Evolutionary conservation across 108 stramenopile genomes (phyloP).

Genomic region (Skeletonema costatum): DNA sequence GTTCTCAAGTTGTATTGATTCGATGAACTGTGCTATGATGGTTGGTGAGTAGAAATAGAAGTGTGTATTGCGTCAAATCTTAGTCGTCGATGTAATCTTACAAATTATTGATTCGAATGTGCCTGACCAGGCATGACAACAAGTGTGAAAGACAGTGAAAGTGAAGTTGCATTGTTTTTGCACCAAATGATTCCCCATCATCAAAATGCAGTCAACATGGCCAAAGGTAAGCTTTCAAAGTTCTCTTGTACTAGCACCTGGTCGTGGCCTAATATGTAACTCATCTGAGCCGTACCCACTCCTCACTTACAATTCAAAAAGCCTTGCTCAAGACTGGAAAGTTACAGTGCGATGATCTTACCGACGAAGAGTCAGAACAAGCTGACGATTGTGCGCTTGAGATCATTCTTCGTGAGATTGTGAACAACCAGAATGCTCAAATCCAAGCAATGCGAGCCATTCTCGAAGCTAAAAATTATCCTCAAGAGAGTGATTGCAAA

Average conservation of each 20-base stretch:
- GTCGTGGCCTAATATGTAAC: not conserved
- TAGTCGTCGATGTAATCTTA: not conserved
- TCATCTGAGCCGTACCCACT: not conserved
- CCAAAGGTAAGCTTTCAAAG: slow-evolving; percentile 46
- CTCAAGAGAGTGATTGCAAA: slow-evolving; percentile 48
- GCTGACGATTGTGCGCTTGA: slow-evolving; percentile 52
- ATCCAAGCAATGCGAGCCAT: slow-evolving; percentile 76
- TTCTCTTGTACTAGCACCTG: not conserved
- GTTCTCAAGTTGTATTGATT: slow-evolving; percentile 60
- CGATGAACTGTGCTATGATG: slow-evolving; percentile 79
- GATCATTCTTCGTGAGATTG: slow-evolving; percentile 63
- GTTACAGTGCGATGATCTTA: slow-evolving; percentile 50
- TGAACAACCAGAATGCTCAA: slow-evolving; percentile 77
- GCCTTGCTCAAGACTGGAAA: slow-evolving; percentile 55
- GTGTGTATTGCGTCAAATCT: not conserved
- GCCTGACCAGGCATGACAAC: slow-evolving; percentile 53
- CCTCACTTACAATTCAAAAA: not conserved
- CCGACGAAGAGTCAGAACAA: slow-evolving; percentile 44
- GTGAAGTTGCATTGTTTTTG: slow-evolving; percentile 57
- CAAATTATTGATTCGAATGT: not conserved
- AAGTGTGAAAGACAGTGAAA: slow-evolving; percentile 2
- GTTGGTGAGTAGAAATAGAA: not conserved
- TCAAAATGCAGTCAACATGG: slow-evolving; percentile 94
- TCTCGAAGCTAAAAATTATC: slow-evolving; percentile 49
- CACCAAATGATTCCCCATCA: slow-evolving; percentile 96